Percentiles rank a stretch among this genome's conserved stretches.
Conservation (phyloP, 116 monocot genomes). For the Trichopus zeylanicus region DNA sequence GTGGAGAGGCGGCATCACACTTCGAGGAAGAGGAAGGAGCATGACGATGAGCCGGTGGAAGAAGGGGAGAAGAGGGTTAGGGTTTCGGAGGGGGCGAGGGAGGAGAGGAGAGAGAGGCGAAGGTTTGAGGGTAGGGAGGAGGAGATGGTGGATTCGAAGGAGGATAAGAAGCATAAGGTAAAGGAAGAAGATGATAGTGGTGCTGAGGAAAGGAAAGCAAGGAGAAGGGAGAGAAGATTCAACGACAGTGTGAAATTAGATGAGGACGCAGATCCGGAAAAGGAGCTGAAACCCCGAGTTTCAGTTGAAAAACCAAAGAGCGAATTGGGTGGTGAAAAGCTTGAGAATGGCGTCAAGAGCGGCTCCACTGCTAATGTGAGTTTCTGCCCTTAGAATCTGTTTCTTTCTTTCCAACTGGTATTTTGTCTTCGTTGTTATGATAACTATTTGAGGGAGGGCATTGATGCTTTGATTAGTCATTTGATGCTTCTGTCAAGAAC, state of each 20-base stretch:
- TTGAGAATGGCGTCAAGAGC: constrained; percentile 19
- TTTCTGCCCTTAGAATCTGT: constrained; percentile 1
- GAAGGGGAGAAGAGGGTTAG: constrained; percentile 15
- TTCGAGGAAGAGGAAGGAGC: constrained; percentile 49
- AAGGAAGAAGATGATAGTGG: neutral
- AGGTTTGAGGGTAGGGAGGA: constrained; percentile 17
- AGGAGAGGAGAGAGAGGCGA: constrained; percentile 21
- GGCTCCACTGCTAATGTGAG: constrained; percentile 30
- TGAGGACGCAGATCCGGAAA: neutral
- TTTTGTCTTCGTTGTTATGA: no score
- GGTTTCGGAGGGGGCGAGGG: constrained; percentile 19
- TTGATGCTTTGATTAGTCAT: no score
- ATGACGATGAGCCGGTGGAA: constrained; percentile 17
- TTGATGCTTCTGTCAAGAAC: no score
- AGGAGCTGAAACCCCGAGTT: neutral
- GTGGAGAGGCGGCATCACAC: constrained; percentile 15
- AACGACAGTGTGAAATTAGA: constrained; percentile 16
- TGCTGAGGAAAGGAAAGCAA: constrained; percentile 14
- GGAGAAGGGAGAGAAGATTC: constrained; percentile 22
- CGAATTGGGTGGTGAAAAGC: neutral
- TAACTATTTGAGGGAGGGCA: no score
- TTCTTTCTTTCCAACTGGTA: no score
- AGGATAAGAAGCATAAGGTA: constrained; percentile 3
- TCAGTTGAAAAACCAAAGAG: neutral
- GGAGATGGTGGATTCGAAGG: constrained; percentile 2